Evolutionary conservation across 805 yeast genomes (phyloP).

Genomic region (Suhomyces xylopsoci): DNA sequence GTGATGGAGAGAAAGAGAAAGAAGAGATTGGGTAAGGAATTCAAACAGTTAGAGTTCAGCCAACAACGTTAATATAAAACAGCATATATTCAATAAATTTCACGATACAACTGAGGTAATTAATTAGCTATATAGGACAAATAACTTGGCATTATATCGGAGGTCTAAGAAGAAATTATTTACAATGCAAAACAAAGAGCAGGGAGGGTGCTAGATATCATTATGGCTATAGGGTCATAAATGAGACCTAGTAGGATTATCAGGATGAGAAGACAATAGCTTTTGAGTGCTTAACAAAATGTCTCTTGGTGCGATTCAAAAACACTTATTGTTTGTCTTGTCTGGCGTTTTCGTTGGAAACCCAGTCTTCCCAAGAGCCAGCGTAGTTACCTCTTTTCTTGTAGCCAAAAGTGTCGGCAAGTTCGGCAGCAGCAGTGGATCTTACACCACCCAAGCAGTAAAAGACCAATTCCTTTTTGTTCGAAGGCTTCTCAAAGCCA

Average conservation of each 20-base stretch:
- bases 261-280: background rate
- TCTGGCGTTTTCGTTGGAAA: conserved; percentile 30
- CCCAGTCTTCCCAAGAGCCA: conserved; percentile 91
- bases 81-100: background rate
- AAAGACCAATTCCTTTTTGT: conserved; percentile 72
- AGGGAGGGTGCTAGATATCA: background rate
- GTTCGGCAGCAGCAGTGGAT: conserved; percentile 84
- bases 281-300: background rate
- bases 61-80: background rate
- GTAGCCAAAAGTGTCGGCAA: conserved; percentile 90
- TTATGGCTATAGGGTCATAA: too few relatives aligned
- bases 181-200: background rate
- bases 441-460: conserved; percentile 94
- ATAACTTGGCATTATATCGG: background rate
- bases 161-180: background rate
- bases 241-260: background rate
- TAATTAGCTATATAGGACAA: background rate
- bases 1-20: conserved; percentile 84
- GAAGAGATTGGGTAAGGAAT: conserved; percentile 80
- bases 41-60: conserved; percentile 49
- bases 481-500: conserved; percentile 76
- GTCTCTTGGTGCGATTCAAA: background rate
- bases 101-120: background rate
- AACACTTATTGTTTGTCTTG: background rate
- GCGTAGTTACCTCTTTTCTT: conserved; percentile 76